Percentiles rank a stretch among this genome's conserved stretches.
Conservation (phyloP, 208 protist genomes). For the Angomonas ambiguus region DNA sequence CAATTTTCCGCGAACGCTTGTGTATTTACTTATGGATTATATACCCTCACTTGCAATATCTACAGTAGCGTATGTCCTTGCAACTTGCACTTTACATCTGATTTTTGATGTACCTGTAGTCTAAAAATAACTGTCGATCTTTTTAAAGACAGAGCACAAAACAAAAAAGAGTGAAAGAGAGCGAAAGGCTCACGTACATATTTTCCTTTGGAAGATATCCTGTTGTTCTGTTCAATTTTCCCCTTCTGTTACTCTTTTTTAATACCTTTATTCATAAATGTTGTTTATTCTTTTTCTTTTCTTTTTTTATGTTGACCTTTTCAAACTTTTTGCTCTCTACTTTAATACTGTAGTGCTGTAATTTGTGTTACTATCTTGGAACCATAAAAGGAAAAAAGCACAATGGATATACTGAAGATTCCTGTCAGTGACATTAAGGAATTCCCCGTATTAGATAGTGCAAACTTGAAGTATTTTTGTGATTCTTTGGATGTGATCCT, state of each 20-base stretch:
- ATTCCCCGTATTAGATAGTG: conserved; percentile 22
- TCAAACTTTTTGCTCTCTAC: no score
- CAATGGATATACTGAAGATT: conserved; percentile 24
- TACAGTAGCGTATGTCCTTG: conserved; percentile 38
- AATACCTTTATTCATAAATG: not conserved
- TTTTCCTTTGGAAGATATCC: not conserved
- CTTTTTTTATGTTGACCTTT: conserved; percentile 5
- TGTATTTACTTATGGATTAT: conserved; percentile 56
- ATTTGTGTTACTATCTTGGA: conserved; percentile 5
- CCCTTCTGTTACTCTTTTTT: conserved; percentile 2
- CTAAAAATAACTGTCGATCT: conserved; percentile 1
- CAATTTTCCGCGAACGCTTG: conserved; percentile 34
- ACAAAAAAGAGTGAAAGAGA: not conserved
- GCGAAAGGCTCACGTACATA: not conserved
- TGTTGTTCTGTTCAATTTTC: conserved; percentile 1
- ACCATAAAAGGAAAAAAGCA: not conserved
- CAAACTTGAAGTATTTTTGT: conserved; percentile 35
- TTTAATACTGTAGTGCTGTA: no score
- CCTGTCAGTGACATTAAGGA: conserved; percentile 42
- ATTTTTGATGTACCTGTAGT: not conserved
- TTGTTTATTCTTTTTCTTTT: conserved; percentile 10
- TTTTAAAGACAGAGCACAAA: conserved; percentile 5
- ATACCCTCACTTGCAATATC: conserved; percentile 48
- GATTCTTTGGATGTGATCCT: conserved; percentile 46
- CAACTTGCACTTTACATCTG: not conserved